Evolutionary conservation across 2,329 filamentous ascomycete species (phyloP), one percentile per base, ranked within the genome.

Genomic region (Myriangium duriaei): DNA sequence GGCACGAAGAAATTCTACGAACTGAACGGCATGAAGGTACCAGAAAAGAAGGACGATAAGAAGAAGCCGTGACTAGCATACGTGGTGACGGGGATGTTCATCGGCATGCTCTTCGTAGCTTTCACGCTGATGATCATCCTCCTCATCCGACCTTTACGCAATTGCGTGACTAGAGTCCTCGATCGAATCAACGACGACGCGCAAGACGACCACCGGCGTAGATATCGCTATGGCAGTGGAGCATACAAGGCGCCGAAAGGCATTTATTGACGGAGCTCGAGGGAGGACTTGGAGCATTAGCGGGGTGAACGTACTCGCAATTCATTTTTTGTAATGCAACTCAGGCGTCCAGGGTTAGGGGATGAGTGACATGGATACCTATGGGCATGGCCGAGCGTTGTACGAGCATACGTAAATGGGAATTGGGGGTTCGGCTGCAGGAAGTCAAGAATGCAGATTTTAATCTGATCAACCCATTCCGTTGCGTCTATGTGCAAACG

Each of bases 1-100:
- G 83, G 83, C 67, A 95, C 88, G 37, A 74, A 81, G 21, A 76
- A 80, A 51, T 98, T 72, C 67, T 96, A 81, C 57, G 82, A 95
- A 32, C 60, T 86, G 51, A 92, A 87, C 60, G 72, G 76, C 40
- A 63, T 88, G 59, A 63, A 78, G 44, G 93, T 91, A 66, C 91
- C 91, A 26, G 21, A 26, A n/a, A 26, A 26, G 11, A 74, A 78
- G 49, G 91, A 88, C 45, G 94, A 81, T 63, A 79, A 93, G 57
- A 72, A 55, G 45, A 49, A 57, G 40, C 52, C 54, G 43, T 57
- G 53, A 57, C 42, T 44, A 11, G n/a, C 33, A 12, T 28, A 18
- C 11, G n/a, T 36, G 11, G 7, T 38, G 30, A 32, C 39, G 4
- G 36, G 36, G 12, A 17, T 17, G 12, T 30, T 37, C 13, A 29